Conservation (phyloP, 805 yeast genomes). For the Metschnikowia cubensis region DNA sequence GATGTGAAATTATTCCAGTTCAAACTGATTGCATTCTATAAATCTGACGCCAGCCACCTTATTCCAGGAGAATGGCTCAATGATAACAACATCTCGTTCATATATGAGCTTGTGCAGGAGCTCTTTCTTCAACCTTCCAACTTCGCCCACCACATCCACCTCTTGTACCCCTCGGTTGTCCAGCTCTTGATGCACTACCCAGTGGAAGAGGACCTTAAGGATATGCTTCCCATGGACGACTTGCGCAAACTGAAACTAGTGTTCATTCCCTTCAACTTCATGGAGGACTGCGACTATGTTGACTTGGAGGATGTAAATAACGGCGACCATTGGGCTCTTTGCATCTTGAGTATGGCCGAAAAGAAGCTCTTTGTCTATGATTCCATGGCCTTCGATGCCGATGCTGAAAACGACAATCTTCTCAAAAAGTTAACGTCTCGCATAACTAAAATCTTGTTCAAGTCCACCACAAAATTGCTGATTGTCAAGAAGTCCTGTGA, state of each 20-base stretch:
- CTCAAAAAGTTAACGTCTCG: constrained; percentile 22
- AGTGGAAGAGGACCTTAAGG: constrained; percentile 33
- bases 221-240: constrained; percentile 31
- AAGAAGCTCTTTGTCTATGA: constrained; percentile 54
- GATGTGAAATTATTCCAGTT: constrained; percentile 42
- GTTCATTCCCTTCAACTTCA: constrained; percentile 67
- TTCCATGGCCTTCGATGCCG: constrained; percentile 38
- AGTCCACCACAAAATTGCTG: constrained; percentile 22
- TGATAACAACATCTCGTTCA: constrained; percentile 62
- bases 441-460: constrained; percentile 21
- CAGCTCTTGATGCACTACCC: constrained; percentile 55
- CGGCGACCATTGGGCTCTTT: constrained; percentile 76
- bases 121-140: constrained; percentile 17
- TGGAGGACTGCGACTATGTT: constrained; percentile 30
- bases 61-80: constrained; percentile 69
- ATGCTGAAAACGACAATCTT: constrained; percentile 31
- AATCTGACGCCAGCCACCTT: constrained; percentile 54
- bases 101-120: constrained; percentile 47
- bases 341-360: constrained; percentile 49
- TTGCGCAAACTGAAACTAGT: constrained; percentile 40
- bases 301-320: constrained; percentile 56
- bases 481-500: constrained; percentile 40
- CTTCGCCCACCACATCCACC: constrained; percentile 24
- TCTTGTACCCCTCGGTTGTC: constrained; percentile 58
- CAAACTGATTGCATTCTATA: constrained; percentile 54